A percentile compares a stretch with the other conserved stretches of the same genome.
Conservation (phyloP, 78 protist species). For the Protostelium mycophagum region DNA sequence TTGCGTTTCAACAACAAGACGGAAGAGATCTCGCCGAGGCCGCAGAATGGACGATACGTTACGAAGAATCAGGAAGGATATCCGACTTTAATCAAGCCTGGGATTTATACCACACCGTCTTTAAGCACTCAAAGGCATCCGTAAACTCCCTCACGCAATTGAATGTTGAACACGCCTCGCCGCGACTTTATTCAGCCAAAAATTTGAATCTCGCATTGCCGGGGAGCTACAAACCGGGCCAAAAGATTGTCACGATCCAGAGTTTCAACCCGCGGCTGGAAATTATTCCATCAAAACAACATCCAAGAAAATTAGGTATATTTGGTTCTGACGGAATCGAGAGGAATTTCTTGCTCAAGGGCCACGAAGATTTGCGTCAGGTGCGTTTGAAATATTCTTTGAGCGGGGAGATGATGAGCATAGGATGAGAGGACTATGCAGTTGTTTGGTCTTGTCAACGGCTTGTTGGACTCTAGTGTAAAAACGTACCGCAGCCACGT, state of each 20-base stretch:
- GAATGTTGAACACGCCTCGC: constrained; percentile 64
- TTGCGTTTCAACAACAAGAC: neutral
- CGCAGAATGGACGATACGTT: constrained; percentile 16
- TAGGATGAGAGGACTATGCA: constrained; percentile 74
- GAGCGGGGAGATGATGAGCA: constrained; percentile 75
- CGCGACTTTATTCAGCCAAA: constrained; percentile 1
- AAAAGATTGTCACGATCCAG: constrained; percentile 18
- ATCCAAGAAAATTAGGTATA: constrained; percentile 81
- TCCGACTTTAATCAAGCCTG: constrained; percentile 42
- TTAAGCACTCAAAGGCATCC: constrained; percentile 26
- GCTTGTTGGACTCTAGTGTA: constrained; percentile 33
- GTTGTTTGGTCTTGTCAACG: constrained; percentile 87
- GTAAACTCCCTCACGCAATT: constrained; percentile 20
- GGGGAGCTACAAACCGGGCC: constrained; percentile 49
- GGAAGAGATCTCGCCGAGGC: constrained; percentile 68
- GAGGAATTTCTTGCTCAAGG: constrained; percentile 80
- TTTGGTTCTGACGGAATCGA: constrained; percentile 60
- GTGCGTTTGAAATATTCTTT: neutral
- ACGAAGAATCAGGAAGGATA: neutral
- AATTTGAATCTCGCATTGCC: constrained; percentile 86
- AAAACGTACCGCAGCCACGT: neutral
- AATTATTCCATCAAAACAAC: constrained; percentile 86
- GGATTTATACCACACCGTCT: constrained; percentile 70
- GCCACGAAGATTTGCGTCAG: constrained; percentile 83
- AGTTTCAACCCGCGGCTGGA: constrained; percentile 22